A percentile compares a stretch with the other conserved stretches of the same genome.
These are phyloP conservation scores for Cercospora citrullina DNA, from an alignment of 2,329 filamentous ascomycete species.

Conservation along the genomic window DNA sequence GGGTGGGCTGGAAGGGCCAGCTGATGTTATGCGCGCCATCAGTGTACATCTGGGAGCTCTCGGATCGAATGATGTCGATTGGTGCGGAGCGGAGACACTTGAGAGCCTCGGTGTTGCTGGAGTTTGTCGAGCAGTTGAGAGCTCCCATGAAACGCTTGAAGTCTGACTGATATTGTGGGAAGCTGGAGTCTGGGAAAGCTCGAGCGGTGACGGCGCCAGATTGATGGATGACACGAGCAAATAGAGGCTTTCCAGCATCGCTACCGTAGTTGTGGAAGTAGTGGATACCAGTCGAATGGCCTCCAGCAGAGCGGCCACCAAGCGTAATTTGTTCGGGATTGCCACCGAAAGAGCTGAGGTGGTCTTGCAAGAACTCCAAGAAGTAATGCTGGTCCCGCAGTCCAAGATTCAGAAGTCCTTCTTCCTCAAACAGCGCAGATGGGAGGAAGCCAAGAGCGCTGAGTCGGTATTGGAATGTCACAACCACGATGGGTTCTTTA, in stretches of 20 bases:
- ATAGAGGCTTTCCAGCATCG: slow-evolving; percentile 36
- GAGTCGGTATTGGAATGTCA: slow-evolving; percentile 63
- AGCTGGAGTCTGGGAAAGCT: slow-evolving; percentile 37
- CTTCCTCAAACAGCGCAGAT: slow-evolving; percentile 51
- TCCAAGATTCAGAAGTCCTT: slow-evolving; percentile 51
- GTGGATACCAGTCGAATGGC: slow-evolving; percentile 68
- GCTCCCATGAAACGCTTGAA: slow-evolving; percentile 20
- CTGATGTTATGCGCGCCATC: slow-evolving; percentile 12
- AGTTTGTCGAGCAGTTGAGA: slow-evolving; percentile 16
- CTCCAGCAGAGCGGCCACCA: slow-evolving; percentile 55
- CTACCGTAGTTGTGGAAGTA: slow-evolving; percentile 52
- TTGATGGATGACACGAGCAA: slow-evolving; percentile 50
- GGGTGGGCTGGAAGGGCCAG: slow-evolving; percentile 23
- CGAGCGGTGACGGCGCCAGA: slow-evolving; percentile 50
- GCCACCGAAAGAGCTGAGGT: slow-evolving; percentile 45
- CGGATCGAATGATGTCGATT: slow-evolving; percentile 15
- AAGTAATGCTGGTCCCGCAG: slow-evolving; percentile 44
- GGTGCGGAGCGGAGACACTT: slow-evolving; percentile 18
- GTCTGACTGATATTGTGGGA: slow-evolving; percentile 20
- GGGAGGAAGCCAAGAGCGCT: slow-evolving; percentile 68
- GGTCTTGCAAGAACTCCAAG: slow-evolving; percentile 43
- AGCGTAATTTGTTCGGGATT: slow-evolving; percentile 30
- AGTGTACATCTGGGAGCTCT: slow-evolving; percentile 20
- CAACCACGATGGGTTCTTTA: slow-evolving; percentile 51
- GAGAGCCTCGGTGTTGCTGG: slow-evolving; percentile 16